Conservation (phyloP, 768 basidiomycete genomes). For the Amanita polypyramis region DNA sequence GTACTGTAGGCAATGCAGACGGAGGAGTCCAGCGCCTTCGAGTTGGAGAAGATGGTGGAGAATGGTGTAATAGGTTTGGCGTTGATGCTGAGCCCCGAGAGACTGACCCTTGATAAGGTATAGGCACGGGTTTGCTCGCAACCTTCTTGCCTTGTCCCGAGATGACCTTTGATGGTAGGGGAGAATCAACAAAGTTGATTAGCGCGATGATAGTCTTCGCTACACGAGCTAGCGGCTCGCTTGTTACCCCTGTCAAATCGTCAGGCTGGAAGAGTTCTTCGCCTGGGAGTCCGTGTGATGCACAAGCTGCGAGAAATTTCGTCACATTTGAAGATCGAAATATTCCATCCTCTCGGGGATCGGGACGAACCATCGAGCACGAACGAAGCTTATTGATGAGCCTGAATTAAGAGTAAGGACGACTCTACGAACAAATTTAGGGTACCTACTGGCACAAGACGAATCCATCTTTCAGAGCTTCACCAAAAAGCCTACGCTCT, state of each 20-base stretch:
- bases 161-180: constrained; percentile 34
- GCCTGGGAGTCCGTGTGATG: constrained; percentile 49
- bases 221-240: constrained; percentile 59
- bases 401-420: constrained; percentile 25
- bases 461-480: constrained; percentile 75
- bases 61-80: constrained; percentile 38
- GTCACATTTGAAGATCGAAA: constrained; percentile 61
- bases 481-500: constrained; percentile 62
- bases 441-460: constrained; percentile 80
- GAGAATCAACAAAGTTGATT: constrained; percentile 49
- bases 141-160: constrained; percentile 27
- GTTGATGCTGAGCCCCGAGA: constrained; percentile 49
- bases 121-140: constrained; percentile 8
- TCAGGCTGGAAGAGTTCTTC: constrained; percentile 61
- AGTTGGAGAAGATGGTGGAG: constrained; percentile 24
- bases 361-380: constrained; percentile 47
- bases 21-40: constrained; percentile 44
- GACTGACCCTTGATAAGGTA: constrained; percentile 25
- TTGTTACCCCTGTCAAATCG: constrained; percentile 51
- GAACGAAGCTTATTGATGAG: constrained; percentile 72
- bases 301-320: constrained; percentile 68
- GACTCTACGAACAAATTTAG: constrained; percentile 13
- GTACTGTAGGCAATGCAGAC: constrained; percentile 36
- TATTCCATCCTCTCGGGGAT: constrained; percentile 58
- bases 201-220: constrained; percentile 66